Base-by-base conservation (phyloP, 2,329 filamentous ascomycete species). In the Venturia oleaginea region DNA sequence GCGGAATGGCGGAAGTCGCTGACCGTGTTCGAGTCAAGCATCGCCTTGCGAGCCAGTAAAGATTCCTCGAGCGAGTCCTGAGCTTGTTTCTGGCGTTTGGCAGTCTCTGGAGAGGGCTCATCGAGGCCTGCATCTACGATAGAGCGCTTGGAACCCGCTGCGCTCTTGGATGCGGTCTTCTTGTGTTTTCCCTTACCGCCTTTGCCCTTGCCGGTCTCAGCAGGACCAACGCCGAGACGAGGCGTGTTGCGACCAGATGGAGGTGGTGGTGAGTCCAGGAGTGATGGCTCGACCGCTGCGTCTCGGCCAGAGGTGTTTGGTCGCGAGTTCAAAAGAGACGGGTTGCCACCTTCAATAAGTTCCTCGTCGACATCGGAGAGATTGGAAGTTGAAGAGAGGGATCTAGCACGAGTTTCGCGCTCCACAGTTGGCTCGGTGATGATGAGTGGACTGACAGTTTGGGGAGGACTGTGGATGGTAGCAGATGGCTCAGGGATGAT, bases 231-330 rank as follows among this genome's bases (percentile, higher is more conserved):
- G 10, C 59, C 59, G 19, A 34, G 42, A 32, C 42, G 37, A 27
- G 37, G 59, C 37, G 59, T 61, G n/a, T 61, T 42, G 34, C 51
- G 51, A n/a, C 51, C 51, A 34, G 51, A 57, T 19, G 15, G 15
- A n/a, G 51, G 51, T 34, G 51, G 51, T 60, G 59, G 59, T 60
- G 59, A 60, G 59, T 60, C 51, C 30, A 57, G 19, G 24, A 57
- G 59, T 4, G 40, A 42, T 43, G 59, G 37, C 37, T 43, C 40
- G 32, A 38, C 55, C 15, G 30, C 10, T 59, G n/a, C 32, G 27
- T 37, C 55, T 15, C 15, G 24, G 10, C 48, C 48, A 30, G 46
- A 30, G 2, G 46, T 51, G 13, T 27, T 32, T 60, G 59, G 59
- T 27, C n/a, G 59, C 6, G 59, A 40, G 37, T 60, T 40, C 15